Base-by-base conservation (phyloP, 225 moss, liverwort and hornwort genomes). In the Polytrichum commune region DNA sequence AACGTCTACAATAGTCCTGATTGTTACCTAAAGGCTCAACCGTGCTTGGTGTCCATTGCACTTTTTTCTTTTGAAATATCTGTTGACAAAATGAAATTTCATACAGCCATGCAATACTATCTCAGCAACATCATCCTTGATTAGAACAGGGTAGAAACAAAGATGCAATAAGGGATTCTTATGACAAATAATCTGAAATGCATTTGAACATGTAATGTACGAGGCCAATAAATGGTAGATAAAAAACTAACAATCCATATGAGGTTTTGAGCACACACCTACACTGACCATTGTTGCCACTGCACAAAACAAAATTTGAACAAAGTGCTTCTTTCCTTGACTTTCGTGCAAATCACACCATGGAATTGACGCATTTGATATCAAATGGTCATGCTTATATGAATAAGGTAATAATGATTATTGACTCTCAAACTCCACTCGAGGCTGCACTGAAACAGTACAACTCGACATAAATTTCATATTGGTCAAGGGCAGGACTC, bases 11-110 rank as follows among this genome's bases (percentile, higher is more conserved):
- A 70, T 70, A 70, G 60, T 70, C 60, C 25, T 70, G 70, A 30
- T 56, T 29, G 22, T 70, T 55, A 61, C 70, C 30, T 0, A 60
- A 58, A 32, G 58, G 70, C 60, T 70, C 70, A 0, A 70, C 60
- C 27, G 70, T 70, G 60, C 60, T 70, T 10, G 70, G 70, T 8
- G 70, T 70, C 57, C 57, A 70, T 18, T 29, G 57, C 30, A 70
- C 70, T 60, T 70, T 70, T 60, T 70, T 70, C 29, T 70, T 70
- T 29, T 70, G 58, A 29, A 66, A 66, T 9, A 66, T 8, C 46
- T 60, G 60, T 24, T 24, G 7, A 66, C 1, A 35, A 30, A 66
- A 18, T 35, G 46, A 46, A 13, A 3, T 28, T 66, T 66, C n/a
- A 22, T 20, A 13, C 4, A 66, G 1, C 38, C 20, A 20, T 60